Base-by-base conservation (phyloP, 1,284 basidiomycete genomes). In the Sanguinoderma infundibulare region DNA sequence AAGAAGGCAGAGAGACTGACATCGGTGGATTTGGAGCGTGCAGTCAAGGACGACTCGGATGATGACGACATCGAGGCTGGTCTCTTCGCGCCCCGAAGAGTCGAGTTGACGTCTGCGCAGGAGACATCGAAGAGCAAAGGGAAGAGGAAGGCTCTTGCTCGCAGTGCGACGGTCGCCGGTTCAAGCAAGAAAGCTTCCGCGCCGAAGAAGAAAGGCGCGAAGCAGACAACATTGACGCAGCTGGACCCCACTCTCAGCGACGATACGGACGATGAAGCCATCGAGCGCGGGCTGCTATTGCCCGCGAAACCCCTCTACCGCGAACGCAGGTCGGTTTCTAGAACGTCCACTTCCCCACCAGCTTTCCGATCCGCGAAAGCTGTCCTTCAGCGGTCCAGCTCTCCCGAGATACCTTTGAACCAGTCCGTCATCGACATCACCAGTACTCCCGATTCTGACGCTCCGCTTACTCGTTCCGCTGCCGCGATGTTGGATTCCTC, bases 21-120 rank as follows among this genome's bases (percentile, higher is more conserved):
- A 36, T 55, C 77, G 30, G 64, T 72, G 5, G 60, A 78, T 3
- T 79, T 83, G 46, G 83, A 84, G 54, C 82, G 88, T 39, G 85
- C 86, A 32, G 83, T 83, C 57, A 86, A 89, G 53, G 80, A 81
- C 59, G 88, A 90, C 58, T 78, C 84, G 44, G 87, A 81, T 57
- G 88, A 90, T 55, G 77, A 83, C 50, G 87, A 87, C 68, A 81
- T 89, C 26, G 86, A 86, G 17, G 74, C 78, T 3, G 76, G 83
- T 17, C 67, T 84, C 14, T 70, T 77, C 60, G 75, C 73, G 57
- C 74, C 80, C 22, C 82, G 81, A 36, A 79, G 86, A 35, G 79
- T 85, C 1, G 77, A 78, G 54, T 88, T 87, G 15, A 75, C 78
- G 1, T 74, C 79, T 17, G 70, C 71, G 20, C 64, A 64, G 8